A percentile compares a stretch with the other conserved stretches of the same genome.
phyloP scores from a whole-genome alignment of 192 early-diverging fungal genomes.

The Entomortierella beljakovae region DNA sequence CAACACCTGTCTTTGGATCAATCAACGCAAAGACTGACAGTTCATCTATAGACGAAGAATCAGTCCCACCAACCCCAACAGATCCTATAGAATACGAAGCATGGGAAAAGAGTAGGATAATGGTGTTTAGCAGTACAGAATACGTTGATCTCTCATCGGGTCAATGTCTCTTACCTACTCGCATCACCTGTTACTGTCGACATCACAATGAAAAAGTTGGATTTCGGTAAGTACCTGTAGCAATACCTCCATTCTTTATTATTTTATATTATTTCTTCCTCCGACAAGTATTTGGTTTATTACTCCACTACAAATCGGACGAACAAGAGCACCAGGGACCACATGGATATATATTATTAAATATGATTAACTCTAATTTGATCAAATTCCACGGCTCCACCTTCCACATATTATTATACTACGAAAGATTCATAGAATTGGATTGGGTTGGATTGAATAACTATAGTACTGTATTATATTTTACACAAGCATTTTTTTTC shows the following conservation, averaged over 20 bases:
- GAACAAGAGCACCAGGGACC: too few species aligned
- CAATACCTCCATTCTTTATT: neutral
- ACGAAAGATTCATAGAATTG: too few species aligned
- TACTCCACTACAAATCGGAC: too few species aligned
- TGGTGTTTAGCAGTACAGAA: slow-evolving; percentile 54
- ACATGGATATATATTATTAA: too few species aligned
- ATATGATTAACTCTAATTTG: too few species aligned
- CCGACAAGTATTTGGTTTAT: too few species aligned
- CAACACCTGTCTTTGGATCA: slow-evolving; percentile 53
- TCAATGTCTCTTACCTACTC: slow-evolving; percentile 76
- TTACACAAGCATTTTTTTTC: too few species aligned
- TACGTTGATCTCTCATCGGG: slow-evolving; percentile 43
- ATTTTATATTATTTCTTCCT: too few species aligned
- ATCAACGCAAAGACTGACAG: slow-evolving; percentile 26
- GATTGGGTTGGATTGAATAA: too few species aligned
- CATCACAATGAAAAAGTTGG: slow-evolving; percentile 54
- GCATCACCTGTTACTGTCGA: slow-evolving; percentile 89
- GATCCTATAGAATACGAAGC: slow-evolving; percentile 43
- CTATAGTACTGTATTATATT: too few species aligned
- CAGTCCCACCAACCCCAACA: slow-evolving; percentile 46
- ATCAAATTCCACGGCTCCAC: too few species aligned
- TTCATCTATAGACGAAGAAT: slow-evolving; percentile 19
- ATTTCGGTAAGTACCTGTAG: slow-evolving; percentile 38
- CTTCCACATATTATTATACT: too few species aligned
- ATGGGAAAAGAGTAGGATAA: slow-evolving; percentile 43